Conservation (phyloP, 2,329 filamentous ascomycete genomes). For the Chrysosphaeria jannelii region DNA sequence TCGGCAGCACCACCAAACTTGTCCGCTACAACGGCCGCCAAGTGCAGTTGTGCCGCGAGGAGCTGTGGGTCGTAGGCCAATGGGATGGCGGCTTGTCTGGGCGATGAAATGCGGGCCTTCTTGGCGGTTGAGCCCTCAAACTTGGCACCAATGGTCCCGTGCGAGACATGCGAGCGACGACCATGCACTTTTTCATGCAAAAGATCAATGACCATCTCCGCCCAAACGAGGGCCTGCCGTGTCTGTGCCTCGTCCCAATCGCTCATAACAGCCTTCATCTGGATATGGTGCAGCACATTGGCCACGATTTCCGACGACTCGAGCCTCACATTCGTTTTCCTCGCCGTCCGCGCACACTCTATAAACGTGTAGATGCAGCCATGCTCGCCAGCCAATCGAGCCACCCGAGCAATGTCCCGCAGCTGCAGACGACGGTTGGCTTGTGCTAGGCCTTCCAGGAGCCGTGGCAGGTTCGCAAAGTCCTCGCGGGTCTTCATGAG, state of each 20-base stretch:
- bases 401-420: slow-evolving; percentile 10
- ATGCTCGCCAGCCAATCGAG: slow-evolving; percentile 12
- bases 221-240: slow-evolving; percentile 14
- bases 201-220: slow-evolving; percentile 17
- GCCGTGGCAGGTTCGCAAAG: slow-evolving; percentile 19
- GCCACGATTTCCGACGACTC: slow-evolving; percentile 12
- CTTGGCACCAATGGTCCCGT: slow-evolving; percentile 1
- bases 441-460: slow-evolving; percentile 18
- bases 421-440: slow-evolving; percentile 11
- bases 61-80: slow-evolving; percentile 14
- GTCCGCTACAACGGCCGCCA: slow-evolving; percentile 12
- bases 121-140: slow-evolving; percentile 1
- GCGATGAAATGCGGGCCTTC: slow-evolving; percentile 1
- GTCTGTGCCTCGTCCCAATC: slow-evolving; percentile 10
- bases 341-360: slow-evolving; percentile 16
- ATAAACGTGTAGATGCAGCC: slow-evolving; percentile 16
- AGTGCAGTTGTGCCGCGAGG: slow-evolving; percentile 13
- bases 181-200: slow-evolving; percentile 15
- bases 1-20: slow-evolving; percentile 7
- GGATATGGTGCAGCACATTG: slow-evolving; percentile 11
- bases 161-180: slow-evolving; percentile 2
- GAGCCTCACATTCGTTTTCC: slow-evolving; percentile 16
- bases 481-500: slow-evolving; percentile 18
- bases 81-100: slow-evolving; percentile 5
- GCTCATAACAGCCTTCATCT: slow-evolving; percentile 13